Evolutionary conservation across 345 rosid genomes (phyloP), one percentile per base, ranked within the genome.

Genomic region (Boechera stricta): DNA sequence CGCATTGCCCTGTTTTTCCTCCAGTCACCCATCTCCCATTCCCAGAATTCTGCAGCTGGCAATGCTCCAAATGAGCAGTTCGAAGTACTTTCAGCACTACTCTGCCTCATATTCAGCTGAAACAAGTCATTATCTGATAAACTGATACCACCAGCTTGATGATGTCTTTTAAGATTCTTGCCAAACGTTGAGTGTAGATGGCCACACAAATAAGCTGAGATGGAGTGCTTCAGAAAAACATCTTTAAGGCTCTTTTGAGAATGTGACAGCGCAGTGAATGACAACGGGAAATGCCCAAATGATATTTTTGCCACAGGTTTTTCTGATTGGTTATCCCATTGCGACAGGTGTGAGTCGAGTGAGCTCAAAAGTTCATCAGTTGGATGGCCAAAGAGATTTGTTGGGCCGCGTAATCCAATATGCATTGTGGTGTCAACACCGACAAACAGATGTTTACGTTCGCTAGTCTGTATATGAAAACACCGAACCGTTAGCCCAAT

Each of bases 1-100:
- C 98, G 83, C 90, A 95, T 80, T 61, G 89, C 88, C 74, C 92
- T 86, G 80, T 86, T 89, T 69, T 86, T 87, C 79, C 96, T 89
- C 99, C 99, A 95, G 79, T 95, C 99, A 83, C 94, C 97, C 96
- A 91, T 91, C 85, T 92, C 98, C 99, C 99, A 92, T 71, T 95
- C 99, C 98, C 99, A 95, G 78, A 95, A 95, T 39, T 92, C 97
- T 41, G 86, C 67, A 52, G 57, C 53, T 10, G 83, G 78, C 13
- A 77, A 69, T 36, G 88, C 92, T 77, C 85, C 87, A 71, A 74
- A 83, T 5, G 98, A 86, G 69, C 98, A 90, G 71, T 92, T 89
- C 48, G 65, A 56, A 72, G 65, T 54, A 66, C 65, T 81, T 62
- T 60, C 83, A 10, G 66, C 80, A 77, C 87, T 59, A 48, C 52